Conservation (phyloP, 2,329 filamentous ascomycete genomes). For the Diplodia sapinea region DNA sequence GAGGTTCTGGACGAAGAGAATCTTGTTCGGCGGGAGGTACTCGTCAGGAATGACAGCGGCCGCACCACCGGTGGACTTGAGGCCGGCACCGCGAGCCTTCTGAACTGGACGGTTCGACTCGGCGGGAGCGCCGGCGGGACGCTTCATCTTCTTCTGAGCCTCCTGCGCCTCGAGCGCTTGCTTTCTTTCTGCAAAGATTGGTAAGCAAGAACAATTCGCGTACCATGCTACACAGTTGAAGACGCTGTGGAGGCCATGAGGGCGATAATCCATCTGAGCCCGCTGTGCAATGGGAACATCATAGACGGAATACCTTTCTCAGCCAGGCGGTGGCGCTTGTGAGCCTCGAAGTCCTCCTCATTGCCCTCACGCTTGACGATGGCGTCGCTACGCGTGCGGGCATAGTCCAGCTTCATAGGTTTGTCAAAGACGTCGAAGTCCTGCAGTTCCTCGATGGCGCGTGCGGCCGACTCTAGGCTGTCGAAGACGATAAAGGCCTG, state of each 20-base stretch:
- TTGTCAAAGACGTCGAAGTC: conserved; percentile 94
- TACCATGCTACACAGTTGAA: conserved; percentile 2
- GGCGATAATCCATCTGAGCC: conserved; percentile 27
- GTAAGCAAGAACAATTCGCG: conserved; percentile 7
- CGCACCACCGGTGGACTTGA: conserved; percentile 74
- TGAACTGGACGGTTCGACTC: conserved; percentile 68
- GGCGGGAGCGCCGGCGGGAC: conserved; percentile 58
- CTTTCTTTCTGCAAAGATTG: conserved; percentile 65
- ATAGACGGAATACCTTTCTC: conserved; percentile 74
- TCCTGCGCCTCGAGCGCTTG: conserved; percentile 82
- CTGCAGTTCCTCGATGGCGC: conserved; percentile 86
- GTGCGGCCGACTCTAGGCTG: conserved; percentile 73
- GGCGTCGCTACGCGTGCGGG: conserved; percentile 83
- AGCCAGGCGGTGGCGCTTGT: conserved; percentile 81
- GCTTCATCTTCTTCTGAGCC: conserved; percentile 77
- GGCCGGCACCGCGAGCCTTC: conserved; percentile 68
- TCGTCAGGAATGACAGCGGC: conserved; percentile 89
- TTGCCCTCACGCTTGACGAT: conserved; percentile 77
- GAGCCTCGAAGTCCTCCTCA: conserved; percentile 81
- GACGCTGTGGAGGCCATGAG: conserved; percentile 9
- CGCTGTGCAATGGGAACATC: conserved; percentile 29
- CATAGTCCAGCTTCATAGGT: conserved; percentile 82
- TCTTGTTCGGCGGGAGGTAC: conserved; percentile 96
- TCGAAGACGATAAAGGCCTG: conserved; percentile 97
- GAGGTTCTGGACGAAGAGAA: conserved; percentile 89